These are phyloP conservation scores for Diutina ranongensis DNA, from an alignment of 1,139 yeast species.

Conservation along the genomic window DNA sequence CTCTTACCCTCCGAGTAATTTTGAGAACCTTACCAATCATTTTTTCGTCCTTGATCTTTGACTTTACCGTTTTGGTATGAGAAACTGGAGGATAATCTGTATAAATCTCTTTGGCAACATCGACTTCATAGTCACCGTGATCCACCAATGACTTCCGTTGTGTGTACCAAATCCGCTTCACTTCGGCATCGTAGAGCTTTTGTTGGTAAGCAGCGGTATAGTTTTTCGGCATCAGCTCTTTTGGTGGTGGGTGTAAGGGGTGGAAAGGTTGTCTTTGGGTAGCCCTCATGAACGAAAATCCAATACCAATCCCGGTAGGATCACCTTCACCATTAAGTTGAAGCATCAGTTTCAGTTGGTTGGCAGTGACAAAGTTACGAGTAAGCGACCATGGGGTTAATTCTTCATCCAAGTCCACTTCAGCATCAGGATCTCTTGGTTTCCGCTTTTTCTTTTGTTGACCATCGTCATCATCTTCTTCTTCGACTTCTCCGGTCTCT, in stretches of 20 bases:
- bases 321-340: conserved; percentile 97
- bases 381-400: conserved; percentile 91
- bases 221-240: conserved; percentile 33
- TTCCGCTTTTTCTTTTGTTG: conserved; percentile 14
- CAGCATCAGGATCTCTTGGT: conserved; percentile 18
- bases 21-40: conserved; percentile 37
- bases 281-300: conserved; percentile 79
- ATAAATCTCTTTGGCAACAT: conserved; percentile 17
- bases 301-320: conserved; percentile 86
- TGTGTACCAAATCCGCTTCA: conserved; percentile 80
- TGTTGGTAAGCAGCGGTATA: conserved; percentile 69
- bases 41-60: conserved; percentile 14
- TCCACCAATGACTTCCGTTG: conserved; percentile 58
- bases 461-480: conserved; percentile 20
- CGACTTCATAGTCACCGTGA: conserved; percentile 19
- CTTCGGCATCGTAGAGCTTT: conserved; percentile 84
- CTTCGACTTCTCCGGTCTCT: conserved; percentile 18
- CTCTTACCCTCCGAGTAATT: conserved; percentile 72
- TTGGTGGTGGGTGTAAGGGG: conserved; percentile 41
- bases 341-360: conserved; percentile 94
- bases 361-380: conserved; percentile 81
- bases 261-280: conserved; percentile 93
- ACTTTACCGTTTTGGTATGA: conserved; percentile 22
- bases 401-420: conserved; percentile 64
- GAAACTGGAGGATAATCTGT: conserved; percentile 29